Evolutionary conservation across 2,329 filamentous ascomycete genomes (phyloP).

Genomic region (Lasiodiplodia hormozganensis): DNA sequence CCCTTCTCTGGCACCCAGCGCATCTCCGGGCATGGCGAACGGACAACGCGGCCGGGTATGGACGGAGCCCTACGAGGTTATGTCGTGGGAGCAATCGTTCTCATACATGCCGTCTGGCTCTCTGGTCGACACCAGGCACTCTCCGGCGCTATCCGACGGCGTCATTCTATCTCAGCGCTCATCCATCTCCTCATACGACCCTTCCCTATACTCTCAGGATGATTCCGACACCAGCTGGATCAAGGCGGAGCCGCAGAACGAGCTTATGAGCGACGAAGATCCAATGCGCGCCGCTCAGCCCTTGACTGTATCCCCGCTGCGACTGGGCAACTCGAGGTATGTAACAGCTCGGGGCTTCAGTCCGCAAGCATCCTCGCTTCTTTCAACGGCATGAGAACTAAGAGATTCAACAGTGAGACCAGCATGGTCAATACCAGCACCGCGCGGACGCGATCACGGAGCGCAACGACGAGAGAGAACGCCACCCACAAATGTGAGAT

Average conservation of each 20-base stretch:
- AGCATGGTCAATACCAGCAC: constrained; percentile 24
- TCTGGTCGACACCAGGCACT: constrained; percentile 3
- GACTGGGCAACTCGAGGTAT: constrained; percentile 34
- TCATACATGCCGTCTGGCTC: constrained; percentile 7
- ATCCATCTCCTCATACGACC: constrained; percentile 41
- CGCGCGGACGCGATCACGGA: constrained; percentile 29
- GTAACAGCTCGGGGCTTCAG: constrained; percentile 3
- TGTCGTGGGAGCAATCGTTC: constrained; percentile 15
- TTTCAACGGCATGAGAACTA: neutral
- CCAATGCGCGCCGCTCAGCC: constrained; percentile 31
- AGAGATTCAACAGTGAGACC: neutral
- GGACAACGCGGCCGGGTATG: constrained; percentile 11
- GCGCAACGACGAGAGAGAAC: constrained; percentile 67
- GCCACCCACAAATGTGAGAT: constrained; percentile 75
- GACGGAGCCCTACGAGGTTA: constrained; percentile 11
- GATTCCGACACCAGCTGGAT: constrained; percentile 40
- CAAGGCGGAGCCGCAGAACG: constrained; percentile 38
- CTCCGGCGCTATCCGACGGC: constrained; percentile 26
- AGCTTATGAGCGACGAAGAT: constrained; percentile 40
- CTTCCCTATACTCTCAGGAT: constrained; percentile 44
- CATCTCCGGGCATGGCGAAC: constrained; percentile 41
- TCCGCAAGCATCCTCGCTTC: neutral
- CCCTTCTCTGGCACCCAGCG: constrained; percentile 37
- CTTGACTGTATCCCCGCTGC: constrained; percentile 43
- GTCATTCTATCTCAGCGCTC: constrained; percentile 41